Percentiles rank a stretch among this genome's conserved stretches.
phyloP scores from a whole-genome alignment of 768 basidiomycete species.

The Neoboletus subvelutipes region DNA sequence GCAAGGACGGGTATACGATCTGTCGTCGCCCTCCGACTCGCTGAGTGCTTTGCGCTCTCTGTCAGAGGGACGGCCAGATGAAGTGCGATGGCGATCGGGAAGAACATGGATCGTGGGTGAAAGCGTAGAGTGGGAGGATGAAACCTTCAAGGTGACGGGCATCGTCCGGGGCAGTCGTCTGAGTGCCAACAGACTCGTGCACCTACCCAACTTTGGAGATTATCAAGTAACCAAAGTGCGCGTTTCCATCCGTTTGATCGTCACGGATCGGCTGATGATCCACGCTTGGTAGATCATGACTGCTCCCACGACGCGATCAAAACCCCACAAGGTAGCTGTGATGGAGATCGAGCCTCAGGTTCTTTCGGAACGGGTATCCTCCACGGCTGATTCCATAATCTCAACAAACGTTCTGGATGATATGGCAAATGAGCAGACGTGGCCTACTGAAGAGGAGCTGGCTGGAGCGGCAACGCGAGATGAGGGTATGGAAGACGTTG shows the following conservation, averaged over 20 bases:
- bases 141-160: slow-evolving; percentile 75
- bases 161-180: slow-evolving; percentile 75
- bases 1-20: slow-evolving; percentile 74
- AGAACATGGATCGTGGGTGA: slow-evolving; percentile 76
- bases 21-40: slow-evolving; percentile 61
- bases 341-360: slow-evolving; percentile 70
- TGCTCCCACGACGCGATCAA: slow-evolving; percentile 43
- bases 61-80: slow-evolving; percentile 80
- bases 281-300: slow-evolving; percentile 60
- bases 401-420: slow-evolving; percentile 88
- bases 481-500: slow-evolving; percentile 17
- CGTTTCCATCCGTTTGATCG: neutral
- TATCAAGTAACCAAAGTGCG: slow-evolving; percentile 79
- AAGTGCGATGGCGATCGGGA: slow-evolving; percentile 81
- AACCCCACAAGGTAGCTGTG: slow-evolving; percentile 34
- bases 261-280: neutral
- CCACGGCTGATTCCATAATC: slow-evolving; percentile 79
- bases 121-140: slow-evolving; percentile 59
- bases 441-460: slow-evolving; percentile 99
- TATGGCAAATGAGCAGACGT: slow-evolving; percentile 93
- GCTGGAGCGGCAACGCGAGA: slow-evolving; percentile 33
- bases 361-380: slow-evolving; percentile 61
- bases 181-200: slow-evolving; percentile 81
- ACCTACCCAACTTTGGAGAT: slow-evolving; percentile 87
- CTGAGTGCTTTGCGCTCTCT: slow-evolving; percentile 73